Base-by-base conservation (phyloP, 495 filamentous ascomycete species). In the Penicillium desertorum region DNA sequence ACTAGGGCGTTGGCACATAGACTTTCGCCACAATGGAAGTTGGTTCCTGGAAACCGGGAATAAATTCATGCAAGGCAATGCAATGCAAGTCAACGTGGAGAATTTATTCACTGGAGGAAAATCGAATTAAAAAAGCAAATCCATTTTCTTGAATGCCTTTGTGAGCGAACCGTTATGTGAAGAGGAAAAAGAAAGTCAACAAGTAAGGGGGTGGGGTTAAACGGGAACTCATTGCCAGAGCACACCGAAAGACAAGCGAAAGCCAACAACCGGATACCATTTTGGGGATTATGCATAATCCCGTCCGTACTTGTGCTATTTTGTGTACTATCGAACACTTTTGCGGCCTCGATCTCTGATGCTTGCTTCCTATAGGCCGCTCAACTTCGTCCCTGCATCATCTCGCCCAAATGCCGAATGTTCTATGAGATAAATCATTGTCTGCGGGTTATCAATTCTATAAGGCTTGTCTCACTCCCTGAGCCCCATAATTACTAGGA, bases 21-120 rank as follows among this genome's bases (percentile, higher is more conserved):
- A 45, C 59, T 55, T 58, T 58, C 54, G 57, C 56, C 49, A 60
- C 54, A 17, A 39, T 19, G 20, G 20, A 43, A 46, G 22, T 51
- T 16, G 51, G 60, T 65, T 59, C 57, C 60, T 51, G 65, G 51
- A 43, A 63, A 39, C 51, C 60, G 65, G 59, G 55, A 62, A 42
- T 9, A 45, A 45, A 47, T 30, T 27, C 19, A 68, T 58, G 65
- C 60, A 68, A 68, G 65, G 65, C 25, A 52, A 65, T 61, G 62
- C 62, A 58, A 63, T 65, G 65, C 65, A 34, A 65, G 60, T 61
- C 65, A 65, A 48, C 42, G 37, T 47, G 45, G 62, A 52, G 30
- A 52, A 49, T 37, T 39, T 41, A 54, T n/a, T n/a, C 4, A 30
- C 36, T 37, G 19, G 16, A 27, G 34, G 17, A 23, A 39, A 47